A percentile compares a stretch with the other conserved stretches of the same genome.
Conservation (phyloP, 2,329 filamentous ascomycete species). For the Leptographium wingfieldii region DNA sequence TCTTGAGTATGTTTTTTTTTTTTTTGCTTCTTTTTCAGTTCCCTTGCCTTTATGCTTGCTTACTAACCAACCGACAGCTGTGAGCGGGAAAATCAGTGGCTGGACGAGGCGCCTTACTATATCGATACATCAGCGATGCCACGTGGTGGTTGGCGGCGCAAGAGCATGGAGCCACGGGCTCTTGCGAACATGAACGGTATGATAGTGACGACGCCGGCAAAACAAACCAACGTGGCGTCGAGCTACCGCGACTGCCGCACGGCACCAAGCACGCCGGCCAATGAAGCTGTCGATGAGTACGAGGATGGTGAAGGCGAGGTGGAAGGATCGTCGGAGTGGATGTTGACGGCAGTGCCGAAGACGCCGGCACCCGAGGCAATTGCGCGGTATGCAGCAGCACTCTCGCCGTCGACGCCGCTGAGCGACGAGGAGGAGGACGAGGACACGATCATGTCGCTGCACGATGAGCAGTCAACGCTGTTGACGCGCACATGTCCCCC, state of each 20-base stretch:
- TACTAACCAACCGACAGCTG: constrained; percentile 36
- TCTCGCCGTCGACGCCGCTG: constrained; percentile 23
- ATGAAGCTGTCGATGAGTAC: constrained; percentile 11
- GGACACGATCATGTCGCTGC: constrained; percentile 10
- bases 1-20: constrained; percentile 53
- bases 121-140: constrained; percentile 56
- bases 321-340: constrained; percentile 17
- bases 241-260: constrained; percentile 23
- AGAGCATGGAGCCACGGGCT: constrained; percentile 68
- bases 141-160: constrained; percentile 57
- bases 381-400: constrained; percentile 36
- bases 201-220: constrained; percentile 33
- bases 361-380: constrained; percentile 44
- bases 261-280: constrained; percentile 15
- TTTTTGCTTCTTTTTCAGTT: too few species aligned
- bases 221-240: constrained; percentile 16
- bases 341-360: constrained; percentile 44
- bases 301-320: constrained; percentile 16
- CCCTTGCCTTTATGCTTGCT: not conserved
- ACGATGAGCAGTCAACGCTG: constrained; percentile 21
- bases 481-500: constrained; percentile 43
- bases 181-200: constrained; percentile 57
- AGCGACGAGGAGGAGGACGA: constrained; percentile 11
- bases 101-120: constrained; percentile 57
- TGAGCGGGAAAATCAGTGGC: constrained; percentile 63